phyloP scores from a whole-genome alignment of 2,329 filamentous ascomycete species.

The Geosmithia flava region DNA sequence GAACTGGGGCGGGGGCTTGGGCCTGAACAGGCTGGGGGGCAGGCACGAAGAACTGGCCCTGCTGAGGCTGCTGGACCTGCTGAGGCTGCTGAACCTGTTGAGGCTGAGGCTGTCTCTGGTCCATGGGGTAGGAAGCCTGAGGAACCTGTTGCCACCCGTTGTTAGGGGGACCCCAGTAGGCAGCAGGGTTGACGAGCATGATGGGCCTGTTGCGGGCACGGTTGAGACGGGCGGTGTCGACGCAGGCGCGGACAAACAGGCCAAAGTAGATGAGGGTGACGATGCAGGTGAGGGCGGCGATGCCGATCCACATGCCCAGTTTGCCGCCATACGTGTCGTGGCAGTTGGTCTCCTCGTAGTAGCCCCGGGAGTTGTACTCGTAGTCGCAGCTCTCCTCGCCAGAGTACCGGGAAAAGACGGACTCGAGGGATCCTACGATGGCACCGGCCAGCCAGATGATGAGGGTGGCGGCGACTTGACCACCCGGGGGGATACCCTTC shows the following conservation, averaged over 20 bases:
- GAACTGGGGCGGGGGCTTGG: not conserved
- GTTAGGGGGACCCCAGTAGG: conserved; percentile 14
- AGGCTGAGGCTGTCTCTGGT: not conserved
- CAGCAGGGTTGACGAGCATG: conserved; percentile 13
- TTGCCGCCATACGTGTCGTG: conserved; percentile 2
- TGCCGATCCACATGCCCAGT: conserved; percentile 7
- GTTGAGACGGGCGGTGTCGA: conserved; percentile 21
- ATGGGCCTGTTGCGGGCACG: conserved; percentile 8
- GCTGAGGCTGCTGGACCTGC: no score
- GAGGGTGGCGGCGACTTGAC: conserved; percentile 28
- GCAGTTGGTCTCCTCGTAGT: conserved; percentile 4
- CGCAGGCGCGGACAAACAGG: conserved; percentile 25
- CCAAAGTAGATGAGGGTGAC: conserved; percentile 19
- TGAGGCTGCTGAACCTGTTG: not conserved
- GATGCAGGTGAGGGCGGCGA: conserved; percentile 10
- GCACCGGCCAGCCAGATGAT: conserved; percentile 24
- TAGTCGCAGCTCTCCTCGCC: conserved; percentile 4
- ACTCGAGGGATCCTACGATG: conserved; percentile 11
- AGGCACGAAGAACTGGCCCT: not conserved
- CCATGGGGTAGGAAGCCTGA: conserved; percentile 2
- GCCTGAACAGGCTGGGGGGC: not conserved
- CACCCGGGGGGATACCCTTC: conserved; percentile 27
- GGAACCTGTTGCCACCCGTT: conserved; percentile 18
- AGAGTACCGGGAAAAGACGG: conserved; percentile 2
- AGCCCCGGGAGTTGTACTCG: conserved; percentile 5